Base-by-base conservation (phyloP, 257 asterid genomes). In the Scutellaria barbata region DNA sequence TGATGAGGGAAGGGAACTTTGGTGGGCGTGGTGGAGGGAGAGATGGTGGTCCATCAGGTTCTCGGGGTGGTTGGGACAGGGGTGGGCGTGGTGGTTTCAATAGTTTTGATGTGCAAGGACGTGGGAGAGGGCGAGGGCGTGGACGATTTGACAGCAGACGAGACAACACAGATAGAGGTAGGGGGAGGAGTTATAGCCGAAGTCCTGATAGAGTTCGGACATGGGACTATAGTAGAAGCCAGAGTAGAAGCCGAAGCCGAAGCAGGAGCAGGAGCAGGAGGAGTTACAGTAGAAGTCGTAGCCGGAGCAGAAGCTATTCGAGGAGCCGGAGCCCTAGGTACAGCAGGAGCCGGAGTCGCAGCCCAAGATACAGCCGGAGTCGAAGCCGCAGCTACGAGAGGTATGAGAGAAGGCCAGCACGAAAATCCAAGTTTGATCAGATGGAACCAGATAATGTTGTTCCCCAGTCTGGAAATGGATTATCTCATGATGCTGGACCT, bases 161-260 rank as follows among this genome's bases (percentile, higher is more conserved):
- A 71, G 96, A 87, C 17, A 73, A 73, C 72, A 76, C 83, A 30
- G 90, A 85, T 56, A 84, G 92, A 68, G 80, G 86, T 65, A 80
- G 96, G 78, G 92, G 95, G 43, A 85, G 90, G 81, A 86, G 91
- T 73, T 71, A 63, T 59, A 87, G 92, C 71, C 69, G 81, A 14
- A 92, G 97, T 66, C 96, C 96, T 0, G 96, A 89, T 51, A 86
- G 87, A 81, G 93, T 84, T 47, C 82, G 96, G 42, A 88, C 95
- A 18, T 82, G 96, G 95, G 90, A 84, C 62, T 63, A 66, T 46
- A 87, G 87, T 69, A 77, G 90, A 10, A 88, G 96, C 70, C 20
- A 78, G 4, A 87, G 94, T 8, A 69, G 87, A 35, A 78, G 88
- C 67, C 64, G 92, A 56, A 84, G 88, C 63, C 55, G 79, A 35